Conservation (phyloP, 495 filamentous ascomycete genomes). For the Penicillium riverlandense region DNA sequence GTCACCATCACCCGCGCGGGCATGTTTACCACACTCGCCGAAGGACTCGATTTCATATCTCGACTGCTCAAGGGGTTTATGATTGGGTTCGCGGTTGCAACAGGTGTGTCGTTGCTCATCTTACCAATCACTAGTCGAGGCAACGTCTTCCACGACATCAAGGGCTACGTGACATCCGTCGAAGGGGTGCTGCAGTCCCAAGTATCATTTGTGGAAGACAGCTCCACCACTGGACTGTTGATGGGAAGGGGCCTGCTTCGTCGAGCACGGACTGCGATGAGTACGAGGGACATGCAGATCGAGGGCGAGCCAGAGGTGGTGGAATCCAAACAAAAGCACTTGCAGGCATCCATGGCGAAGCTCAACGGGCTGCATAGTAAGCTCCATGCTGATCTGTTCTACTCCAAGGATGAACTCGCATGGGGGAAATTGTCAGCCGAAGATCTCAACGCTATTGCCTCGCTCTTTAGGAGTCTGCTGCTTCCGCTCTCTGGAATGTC, state of each 20-base stretch:
- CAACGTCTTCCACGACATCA: conserved; percentile 49
- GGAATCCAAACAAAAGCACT: conserved; percentile 23
- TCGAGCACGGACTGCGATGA: conserved; percentile 16
- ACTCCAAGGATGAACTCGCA: conserved; percentile 65
- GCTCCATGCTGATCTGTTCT: conserved; percentile 56
- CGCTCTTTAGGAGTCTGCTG: conserved; percentile 48
- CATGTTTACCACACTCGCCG: conserved; percentile 41
- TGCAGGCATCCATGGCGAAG: conserved; percentile 41
- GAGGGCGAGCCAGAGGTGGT: conserved; percentile 30
- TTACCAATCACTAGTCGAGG: conserved; percentile 57
- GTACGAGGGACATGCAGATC: conserved; percentile 9
- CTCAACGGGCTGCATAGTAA: conserved; percentile 58
- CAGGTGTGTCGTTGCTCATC: conserved; percentile 56
- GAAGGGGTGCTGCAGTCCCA: conserved; percentile 48
- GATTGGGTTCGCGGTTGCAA: conserved; percentile 57
- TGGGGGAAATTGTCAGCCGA: conserved; percentile 59
- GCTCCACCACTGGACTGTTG: conserved; percentile 12
- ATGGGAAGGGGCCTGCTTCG: conserved; percentile 12
- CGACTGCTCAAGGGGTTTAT: conserved; percentile 55
- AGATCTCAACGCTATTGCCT: conserved; percentile 51
- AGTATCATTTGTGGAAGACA: conserved; percentile 47
- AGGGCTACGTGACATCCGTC: conserved; percentile 42
- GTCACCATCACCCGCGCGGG: conserved; percentile 42
- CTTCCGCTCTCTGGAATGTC: conserved; percentile 62
- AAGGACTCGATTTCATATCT: conserved; percentile 44